These are phyloP conservation scores for Nematocida homosporus DNA, from an alignment of 371 early-diverging fungal genomes.

Conservation along the genomic window DNA sequence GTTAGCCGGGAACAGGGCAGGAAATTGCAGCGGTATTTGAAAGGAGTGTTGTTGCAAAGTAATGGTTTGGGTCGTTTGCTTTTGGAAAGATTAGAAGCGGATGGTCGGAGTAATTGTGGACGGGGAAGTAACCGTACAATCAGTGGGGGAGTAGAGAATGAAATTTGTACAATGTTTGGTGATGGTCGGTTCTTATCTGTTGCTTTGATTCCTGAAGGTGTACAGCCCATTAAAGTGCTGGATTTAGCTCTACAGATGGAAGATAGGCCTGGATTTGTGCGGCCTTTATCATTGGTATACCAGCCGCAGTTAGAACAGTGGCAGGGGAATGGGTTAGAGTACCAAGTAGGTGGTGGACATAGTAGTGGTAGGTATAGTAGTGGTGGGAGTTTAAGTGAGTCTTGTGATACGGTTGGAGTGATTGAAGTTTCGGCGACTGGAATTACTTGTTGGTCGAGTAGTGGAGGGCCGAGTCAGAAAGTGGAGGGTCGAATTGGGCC, in stretches of 20 bases:
- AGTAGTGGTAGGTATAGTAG: background rate
- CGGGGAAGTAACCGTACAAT: constrained; percentile 17
- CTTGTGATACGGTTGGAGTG: constrained; percentile 16
- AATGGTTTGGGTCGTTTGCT: background rate
- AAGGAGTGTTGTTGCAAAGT: background rate
- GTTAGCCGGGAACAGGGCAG: background rate
- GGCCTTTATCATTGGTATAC: constrained; percentile 8
- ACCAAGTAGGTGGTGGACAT: background rate
- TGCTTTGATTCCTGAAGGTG: constrained; percentile 11
- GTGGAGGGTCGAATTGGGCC: constrained; percentile 26
- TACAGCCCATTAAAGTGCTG: background rate
- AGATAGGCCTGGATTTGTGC: background rate
- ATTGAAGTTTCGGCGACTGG: background rate
- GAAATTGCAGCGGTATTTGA: constrained; percentile 10
- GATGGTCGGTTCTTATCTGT: background rate
- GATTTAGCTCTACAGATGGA: background rate
- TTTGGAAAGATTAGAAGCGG: background rate
- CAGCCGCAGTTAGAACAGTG: background rate
- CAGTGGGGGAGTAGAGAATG: constrained; percentile 12
- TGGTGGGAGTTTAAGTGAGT: background rate
- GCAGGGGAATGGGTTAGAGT: background rate
- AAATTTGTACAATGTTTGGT: constrained; percentile 7
- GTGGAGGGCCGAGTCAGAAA: constrained; percentile 31
- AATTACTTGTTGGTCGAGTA: constrained; percentile 18
- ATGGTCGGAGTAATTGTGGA: constrained; percentile 23